Conservation (phyloP, 495 filamentous ascomycete species). For the Friedmanniomyces simplex region DNA sequence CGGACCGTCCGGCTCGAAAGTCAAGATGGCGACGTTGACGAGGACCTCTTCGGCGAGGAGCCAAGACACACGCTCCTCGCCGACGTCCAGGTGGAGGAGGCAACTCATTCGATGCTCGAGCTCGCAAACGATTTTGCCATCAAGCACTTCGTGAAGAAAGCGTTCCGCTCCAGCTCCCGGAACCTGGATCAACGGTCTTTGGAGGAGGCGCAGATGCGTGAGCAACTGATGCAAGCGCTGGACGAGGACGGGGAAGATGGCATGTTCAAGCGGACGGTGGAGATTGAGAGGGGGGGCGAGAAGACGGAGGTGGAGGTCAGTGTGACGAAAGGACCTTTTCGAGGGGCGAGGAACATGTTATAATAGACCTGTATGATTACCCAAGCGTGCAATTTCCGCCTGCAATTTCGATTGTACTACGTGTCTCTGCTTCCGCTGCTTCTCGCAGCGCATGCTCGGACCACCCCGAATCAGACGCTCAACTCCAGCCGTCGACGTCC, state of each 20-base stretch:
- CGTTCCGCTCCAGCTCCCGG: neutral
- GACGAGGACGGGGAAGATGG: neutral
- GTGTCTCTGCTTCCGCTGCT: too few species aligned
- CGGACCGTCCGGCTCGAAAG: neutral
- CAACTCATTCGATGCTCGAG: neutral
- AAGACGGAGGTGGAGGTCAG: neutral
- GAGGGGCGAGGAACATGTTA: neutral
- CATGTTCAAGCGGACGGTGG: neutral
- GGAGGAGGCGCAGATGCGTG: neutral
- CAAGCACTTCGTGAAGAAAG: neutral
- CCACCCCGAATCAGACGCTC: too few species aligned
- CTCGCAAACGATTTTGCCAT: neutral
- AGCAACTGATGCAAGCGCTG: neutral
- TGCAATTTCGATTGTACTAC: too few species aligned
- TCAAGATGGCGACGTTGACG: neutral
- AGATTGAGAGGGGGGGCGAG: neutral
- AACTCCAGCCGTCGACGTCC: too few species aligned
- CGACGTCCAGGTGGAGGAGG: neutral
- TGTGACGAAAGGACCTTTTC: neutral
- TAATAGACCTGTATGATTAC: neutral
- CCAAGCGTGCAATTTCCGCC: too few species aligned
- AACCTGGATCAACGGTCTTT: neutral
- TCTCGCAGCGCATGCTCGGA: too few species aligned
- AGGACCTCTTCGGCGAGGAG: neutral
- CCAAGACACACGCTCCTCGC: neutral